Evolutionary conservation across 2,329 filamentous ascomycete genomes (phyloP), one percentile per base, ranked within the genome.

Genomic region (Zasmidium citrigriseum): DNA sequence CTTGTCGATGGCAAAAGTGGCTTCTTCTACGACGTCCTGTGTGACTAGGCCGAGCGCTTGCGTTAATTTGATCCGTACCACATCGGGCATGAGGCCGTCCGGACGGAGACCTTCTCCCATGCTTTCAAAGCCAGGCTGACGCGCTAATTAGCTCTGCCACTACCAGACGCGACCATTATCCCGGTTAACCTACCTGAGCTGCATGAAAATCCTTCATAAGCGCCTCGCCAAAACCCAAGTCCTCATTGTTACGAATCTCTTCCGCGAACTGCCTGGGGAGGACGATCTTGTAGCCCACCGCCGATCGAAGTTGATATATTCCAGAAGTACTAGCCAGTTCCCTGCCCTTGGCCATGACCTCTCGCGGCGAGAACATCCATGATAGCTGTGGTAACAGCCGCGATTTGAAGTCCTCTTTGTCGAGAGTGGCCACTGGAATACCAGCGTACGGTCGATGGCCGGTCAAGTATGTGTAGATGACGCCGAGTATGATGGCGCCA

Each of bases 1-100:
- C 50, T 53, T 24, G 11, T 45, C 25, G 12, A 53, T 44, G 18
- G 29, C 18, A 9, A 23, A 14, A 7, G 4, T 44, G 11, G 25
- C 20, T 34, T 69, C 66, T 12, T 68, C 63, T 22, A 66, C 59
- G 12, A 69, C 54, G 45, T 66, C 62, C 22, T 64, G 58, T 5
- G 64, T 67, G 18, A 69, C 48, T 16, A 68, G 57, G 47, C 54
- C 56, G n/a, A 69, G 58, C 16, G 59, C 61, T 41, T 68, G 67
- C 4, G 66, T 69, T 3, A 69, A 55, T 44, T 68, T 67, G 14
- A 64, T 20, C 20, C 49, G 24, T 10, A 57, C 27, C 12, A 57
- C 44, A 22, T 52, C 55, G 11, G 38, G n/a, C 24, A 53, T 46
- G n/a, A 53, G 25, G 21, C 22, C 22, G 18, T 57, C 55, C 21